Base-by-base conservation (phyloP, 345 rosid species). In the Punica granatum region DNA sequence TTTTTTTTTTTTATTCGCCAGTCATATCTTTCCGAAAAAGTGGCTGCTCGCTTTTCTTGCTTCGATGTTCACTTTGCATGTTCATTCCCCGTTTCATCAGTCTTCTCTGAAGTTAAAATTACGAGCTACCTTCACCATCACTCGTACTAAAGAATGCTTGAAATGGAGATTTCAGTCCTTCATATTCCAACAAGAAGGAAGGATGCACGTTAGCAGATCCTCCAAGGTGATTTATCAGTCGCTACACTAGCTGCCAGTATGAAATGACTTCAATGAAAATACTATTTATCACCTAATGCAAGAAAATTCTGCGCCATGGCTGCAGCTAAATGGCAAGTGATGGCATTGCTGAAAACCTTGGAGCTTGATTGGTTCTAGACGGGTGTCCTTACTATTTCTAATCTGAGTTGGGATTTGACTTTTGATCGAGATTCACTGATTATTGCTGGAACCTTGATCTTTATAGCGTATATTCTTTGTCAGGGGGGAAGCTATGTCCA, bases 401-500 rank as follows among this genome's bases (percentile, higher is more conserved):
- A n/a, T n/a, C n/a, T n/a, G n/a, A n/a, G n/a, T n/a, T n/a, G n/a
- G n/a, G n/a, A n/a, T 7, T 41, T 11, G 10, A 9, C 14, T 41
- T 41, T 7, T 3, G 10, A 41, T 41, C 44, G 10, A 16, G 14
- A 41, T 41, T 41, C 51, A n/a, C 30, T 3, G n/a, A 7, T 13
- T 30, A 13, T 26, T 56, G 7, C 61, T 51, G 15, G 61, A 56
- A 12, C 33, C 34, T 56, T 26, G 48, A n/a, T n/a, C 21, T 3
- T 37, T 23, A 23, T 37, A 12, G 28, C 49, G 25, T 4, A 23
- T 56, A 7, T 66, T 75, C 25, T 69, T 58, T 63, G 58, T 41
- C 74, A 90, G 98, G 96, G 98, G 71, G 98, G 98, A 46, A 88
- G 85, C 81, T 86, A 90, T 72, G 76, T 90, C 23, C 96, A 90